A percentile compares a stretch with the other conserved stretches of the same genome.
Evolutionary conservation across 768 basidiomycete genomes (phyloP).

Genomic region (Leccinum olivaceopallidum): DNA sequence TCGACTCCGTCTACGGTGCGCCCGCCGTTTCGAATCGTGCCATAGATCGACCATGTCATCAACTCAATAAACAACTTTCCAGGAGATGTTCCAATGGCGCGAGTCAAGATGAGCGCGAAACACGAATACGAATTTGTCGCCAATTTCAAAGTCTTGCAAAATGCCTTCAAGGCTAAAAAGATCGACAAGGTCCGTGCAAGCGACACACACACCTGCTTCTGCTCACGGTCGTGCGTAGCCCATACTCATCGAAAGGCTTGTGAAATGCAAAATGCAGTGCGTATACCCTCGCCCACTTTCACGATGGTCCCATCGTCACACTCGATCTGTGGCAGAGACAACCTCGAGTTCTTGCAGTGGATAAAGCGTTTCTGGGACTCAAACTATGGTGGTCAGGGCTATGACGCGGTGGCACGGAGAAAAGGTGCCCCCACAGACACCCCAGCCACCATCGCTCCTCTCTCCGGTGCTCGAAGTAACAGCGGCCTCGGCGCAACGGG

Average conservation of each 20-base stretch:
- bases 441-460: slow-evolving; percentile 76
- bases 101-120: slow-evolving; percentile 95
- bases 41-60: slow-evolving; percentile 19
- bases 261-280: slow-evolving; percentile 99
- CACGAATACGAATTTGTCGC: slow-evolving; percentile 94
- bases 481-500: slow-evolving; percentile 38
- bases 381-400: slow-evolving; percentile 84
- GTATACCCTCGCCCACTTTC: slow-evolving; percentile 33
- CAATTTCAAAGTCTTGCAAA: slow-evolving; percentile 97
- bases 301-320: slow-evolving; percentile 18
- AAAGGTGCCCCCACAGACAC: slow-evolving; percentile 76
- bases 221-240: slow-evolving; percentile 51
- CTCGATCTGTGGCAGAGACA: slow-evolving; percentile 60
- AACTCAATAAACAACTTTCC: slow-evolving; percentile 15
- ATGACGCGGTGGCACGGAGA: slow-evolving; percentile 82
- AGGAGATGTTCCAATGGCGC: slow-evolving; percentile 90
- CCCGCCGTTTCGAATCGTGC: slow-evolving; percentile 16
- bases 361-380: slow-evolving; percentile 94
- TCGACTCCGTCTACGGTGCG: slow-evolving; percentile 93
- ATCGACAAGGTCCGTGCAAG: slow-evolving; percentile 79
- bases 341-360: slow-evolving; percentile 99
- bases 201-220: slow-evolving; percentile 3
- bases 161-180: slow-evolving; percentile 85
- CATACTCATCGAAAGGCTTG: slow-evolving; percentile 90
- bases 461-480: slow-evolving; percentile 43